Evolutionary conservation across 1,284 basidiomycete species (phyloP), one percentile per base, ranked within the genome.

Genomic region (Irpex sp.): DNA sequence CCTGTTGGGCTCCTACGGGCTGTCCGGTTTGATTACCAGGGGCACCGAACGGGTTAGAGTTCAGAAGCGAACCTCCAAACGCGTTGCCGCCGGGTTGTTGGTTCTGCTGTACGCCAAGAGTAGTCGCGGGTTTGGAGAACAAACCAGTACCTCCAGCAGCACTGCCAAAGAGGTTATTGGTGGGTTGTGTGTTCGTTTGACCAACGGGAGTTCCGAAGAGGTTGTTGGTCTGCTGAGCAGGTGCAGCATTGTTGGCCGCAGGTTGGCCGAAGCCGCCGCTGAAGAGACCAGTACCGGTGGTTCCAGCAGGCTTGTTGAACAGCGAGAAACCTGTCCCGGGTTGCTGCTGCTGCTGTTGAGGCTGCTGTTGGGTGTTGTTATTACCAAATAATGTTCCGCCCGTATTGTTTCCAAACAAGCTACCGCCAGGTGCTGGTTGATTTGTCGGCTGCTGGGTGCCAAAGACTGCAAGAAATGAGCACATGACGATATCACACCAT

Each of bases 11-110:
- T 17, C 73, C 71, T 0, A 74, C 71, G 33, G 83, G 79, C 8
- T 77, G 74, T 59, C 78, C 79, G 39, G 85, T 75, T 13, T 75
- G 66, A 54, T 64, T 68, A 8, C 63, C 70, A 3, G 76, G 74
- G 13, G 66, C 66, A 9, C 74, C 73, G 2, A 77, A 63, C 7
- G 75, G 72, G 57, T 73, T 78, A 35, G 84, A 37, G 19, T 56
- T 81, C 67, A 90, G 88, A 8, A 87, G 63, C 35, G 78, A 74
- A 21, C 76, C 72, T 15, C 79, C 78, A 26, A 77, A 60, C 5
- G 75, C 73, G 15, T 77, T 77, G 31, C 75, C 63, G 17, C 35
- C 77, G 77, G 9, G 74, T 75, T 17, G 73, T 5, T 74, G 68
- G 0, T 66, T 68, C 53, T 68, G 77, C 33, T 76, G 68, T 8